Evolutionary conservation across 306 rosid species (phyloP).

Genomic region (Ceratonia siliqua): DNA sequence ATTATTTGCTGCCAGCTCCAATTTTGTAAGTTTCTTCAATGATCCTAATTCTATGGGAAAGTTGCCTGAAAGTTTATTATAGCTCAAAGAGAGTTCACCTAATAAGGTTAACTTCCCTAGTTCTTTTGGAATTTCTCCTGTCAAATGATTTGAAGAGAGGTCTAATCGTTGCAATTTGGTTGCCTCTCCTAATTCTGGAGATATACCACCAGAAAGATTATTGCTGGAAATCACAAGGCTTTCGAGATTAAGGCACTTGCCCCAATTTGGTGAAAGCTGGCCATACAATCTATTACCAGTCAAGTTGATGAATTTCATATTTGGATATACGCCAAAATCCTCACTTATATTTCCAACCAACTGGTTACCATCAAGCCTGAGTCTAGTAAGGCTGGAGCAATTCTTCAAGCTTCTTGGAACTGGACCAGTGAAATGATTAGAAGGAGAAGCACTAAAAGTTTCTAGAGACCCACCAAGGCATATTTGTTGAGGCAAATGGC

Average conservation of each 20-base stretch:
- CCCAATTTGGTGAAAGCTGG: slow-evolving; percentile 22
- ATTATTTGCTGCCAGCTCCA: slow-evolving; percentile 17
- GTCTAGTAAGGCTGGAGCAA: slow-evolving; percentile 17
- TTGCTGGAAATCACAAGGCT: slow-evolving; percentile 5
- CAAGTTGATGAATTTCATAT: slow-evolving; percentile 13
- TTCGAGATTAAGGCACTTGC: not conserved
- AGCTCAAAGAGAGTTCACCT: not conserved
- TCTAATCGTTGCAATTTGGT: slow-evolving; percentile 28
- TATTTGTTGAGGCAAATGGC: slow-evolving; percentile 21
- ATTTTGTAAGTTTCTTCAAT: not conserved
- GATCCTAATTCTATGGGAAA: slow-evolving; percentile 14
- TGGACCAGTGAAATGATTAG: not conserved
- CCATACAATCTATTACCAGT: slow-evolving; percentile 33
- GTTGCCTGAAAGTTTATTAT: slow-evolving; percentile 8
- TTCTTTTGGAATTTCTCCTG: slow-evolving; percentile 37
- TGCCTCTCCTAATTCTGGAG: slow-evolving; percentile 19
- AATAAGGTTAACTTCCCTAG: slow-evolving; percentile 4
- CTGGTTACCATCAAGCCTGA: slow-evolving; percentile 38
- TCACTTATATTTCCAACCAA: slow-evolving; percentile 33
- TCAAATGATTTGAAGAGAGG: slow-evolving; percentile 28
- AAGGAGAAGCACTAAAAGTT: fast-evolving
- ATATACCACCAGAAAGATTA: slow-evolving; percentile 23
- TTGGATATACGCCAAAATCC: slow-evolving; percentile 28
- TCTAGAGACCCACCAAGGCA: slow-evolving; percentile 16
- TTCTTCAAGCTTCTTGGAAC: slow-evolving; percentile 20